A percentile compares a stretch with the other conserved stretches of the same genome.
Evolutionary conservation across 2,329 filamentous ascomycete genomes (phyloP).

Genomic region (Dactylellina cionopaga): DNA sequence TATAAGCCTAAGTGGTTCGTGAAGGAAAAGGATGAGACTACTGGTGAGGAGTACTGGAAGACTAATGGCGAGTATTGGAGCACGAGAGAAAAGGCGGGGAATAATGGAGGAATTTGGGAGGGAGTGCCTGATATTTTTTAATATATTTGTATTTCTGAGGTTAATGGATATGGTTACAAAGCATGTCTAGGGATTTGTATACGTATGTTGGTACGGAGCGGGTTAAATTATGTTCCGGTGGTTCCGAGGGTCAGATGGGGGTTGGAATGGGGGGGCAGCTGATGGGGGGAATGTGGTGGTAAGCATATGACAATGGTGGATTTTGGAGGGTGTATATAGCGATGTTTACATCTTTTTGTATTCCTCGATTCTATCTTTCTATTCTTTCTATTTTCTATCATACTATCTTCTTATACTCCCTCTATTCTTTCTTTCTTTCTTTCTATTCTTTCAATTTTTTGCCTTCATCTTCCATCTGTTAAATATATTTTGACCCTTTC

Average conservation of each 20-base stretch:
- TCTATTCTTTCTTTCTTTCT: not conserved
- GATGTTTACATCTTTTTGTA: not conserved
- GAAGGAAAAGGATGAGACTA: slow-evolving; percentile 76
- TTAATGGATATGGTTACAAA: not conserved
- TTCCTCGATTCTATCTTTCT: not conserved
- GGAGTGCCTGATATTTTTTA: slow-evolving; percentile 80
- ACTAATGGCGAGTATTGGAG: slow-evolving; percentile 92
- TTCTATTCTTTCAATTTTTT: not conserved
- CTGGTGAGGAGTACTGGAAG: slow-evolving; percentile 89
- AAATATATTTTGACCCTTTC: not conserved
- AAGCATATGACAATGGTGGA: not conserved
- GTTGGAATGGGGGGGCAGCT: not conserved
- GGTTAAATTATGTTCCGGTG: slow-evolving; percentile 2
- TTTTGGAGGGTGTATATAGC: slow-evolving; percentile 8
- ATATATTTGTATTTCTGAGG: not conserved
- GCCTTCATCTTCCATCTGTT: not conserved
- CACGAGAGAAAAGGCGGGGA: slow-evolving; percentile 72
- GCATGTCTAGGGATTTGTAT: not conserved
- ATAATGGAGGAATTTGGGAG: slow-evolving; percentile 73
- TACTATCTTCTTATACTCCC: not conserved
- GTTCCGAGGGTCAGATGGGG: slow-evolving; percentile 1
- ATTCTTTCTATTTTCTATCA: not conserved
- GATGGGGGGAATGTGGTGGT: slow-evolving; percentile 7
- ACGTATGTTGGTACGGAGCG: not conserved
- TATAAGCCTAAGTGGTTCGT: slow-evolving; percentile 87